Percentiles rank a stretch among this genome's conserved stretches.
phyloP scores from a whole-genome alignment of 257 asterid species.

The Cinchona pubescens region DNA sequence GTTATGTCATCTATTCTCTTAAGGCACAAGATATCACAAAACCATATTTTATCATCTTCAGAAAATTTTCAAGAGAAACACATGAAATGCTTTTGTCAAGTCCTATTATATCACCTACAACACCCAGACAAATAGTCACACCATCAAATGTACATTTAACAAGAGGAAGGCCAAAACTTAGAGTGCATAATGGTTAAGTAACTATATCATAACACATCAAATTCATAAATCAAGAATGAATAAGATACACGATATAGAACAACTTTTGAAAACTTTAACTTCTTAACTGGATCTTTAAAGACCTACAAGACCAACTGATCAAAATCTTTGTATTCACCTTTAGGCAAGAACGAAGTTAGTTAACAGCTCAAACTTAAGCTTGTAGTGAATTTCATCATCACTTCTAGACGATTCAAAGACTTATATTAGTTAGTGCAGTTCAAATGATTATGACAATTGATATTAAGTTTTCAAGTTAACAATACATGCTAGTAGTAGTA shows the following conservation, averaged over 20 bases:
- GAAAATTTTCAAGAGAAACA: not conserved
- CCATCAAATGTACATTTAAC: not conserved
- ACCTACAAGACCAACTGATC: not conserved
- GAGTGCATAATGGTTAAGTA: not conserved
- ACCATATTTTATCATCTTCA: not conserved
- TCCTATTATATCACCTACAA: not conserved
- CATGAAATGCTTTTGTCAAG: too few species aligned
- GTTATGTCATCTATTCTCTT: not conserved
- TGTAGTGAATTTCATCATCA: not conserved
- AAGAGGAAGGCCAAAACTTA: not conserved
- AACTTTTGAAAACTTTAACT: not conserved
- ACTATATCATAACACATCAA: not conserved
- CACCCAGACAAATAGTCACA: not conserved
- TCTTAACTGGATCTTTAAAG: not conserved
- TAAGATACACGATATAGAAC: not conserved
- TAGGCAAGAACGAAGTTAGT: not conserved
- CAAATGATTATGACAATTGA: not conserved
- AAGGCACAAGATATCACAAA: not conserved
- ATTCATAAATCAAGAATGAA: not conserved
- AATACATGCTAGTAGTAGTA: not conserved
- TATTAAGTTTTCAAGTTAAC: not conserved
- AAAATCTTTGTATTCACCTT: not conserved
- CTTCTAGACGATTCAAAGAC: not conserved
- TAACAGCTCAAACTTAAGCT: not conserved
- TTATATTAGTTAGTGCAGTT: not conserved